A percentile compares a stretch with the other conserved stretches of the same genome.
These are phyloP conservation scores for Cordyceps pruinosa DNA, from an alignment of 2,329 filamentous ascomycete species.

Conservation along the genomic window DNA sequence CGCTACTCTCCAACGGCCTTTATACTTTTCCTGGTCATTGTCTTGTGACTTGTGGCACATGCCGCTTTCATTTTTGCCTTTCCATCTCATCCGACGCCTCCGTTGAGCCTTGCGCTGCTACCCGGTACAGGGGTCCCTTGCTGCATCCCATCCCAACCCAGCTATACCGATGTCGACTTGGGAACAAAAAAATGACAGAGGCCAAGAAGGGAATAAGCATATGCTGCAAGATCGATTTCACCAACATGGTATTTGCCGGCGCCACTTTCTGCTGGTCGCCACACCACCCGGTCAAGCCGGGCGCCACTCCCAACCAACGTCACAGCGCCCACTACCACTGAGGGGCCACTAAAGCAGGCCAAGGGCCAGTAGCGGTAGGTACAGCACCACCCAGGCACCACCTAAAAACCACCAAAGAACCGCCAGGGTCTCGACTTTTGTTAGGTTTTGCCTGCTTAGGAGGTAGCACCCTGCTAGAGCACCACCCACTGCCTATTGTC, in stretches of 20 bases:
- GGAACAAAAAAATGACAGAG: neutral
- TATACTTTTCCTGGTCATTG: neutral
- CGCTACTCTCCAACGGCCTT: neutral
- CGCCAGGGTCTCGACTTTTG: neutral
- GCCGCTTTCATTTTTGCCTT: neutral
- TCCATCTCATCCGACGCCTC: too few relatives aligned
- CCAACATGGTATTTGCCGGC: neutral
- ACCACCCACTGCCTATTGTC: too few relatives aligned
- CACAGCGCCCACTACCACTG: neutral
- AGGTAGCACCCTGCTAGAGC: too few relatives aligned
- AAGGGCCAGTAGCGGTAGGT: too few relatives aligned
- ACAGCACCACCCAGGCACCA: too few relatives aligned
- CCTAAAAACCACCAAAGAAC: too few relatives aligned
- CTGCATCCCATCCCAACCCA: too few relatives aligned
- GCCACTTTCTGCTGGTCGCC: neutral
- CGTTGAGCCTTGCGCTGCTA: too few relatives aligned
- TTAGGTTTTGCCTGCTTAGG: neutral
- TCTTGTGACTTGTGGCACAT: neutral
- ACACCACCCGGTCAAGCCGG: neutral
- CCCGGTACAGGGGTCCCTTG: too few relatives aligned
- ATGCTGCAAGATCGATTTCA: neutral
- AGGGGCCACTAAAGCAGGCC: too few relatives aligned
- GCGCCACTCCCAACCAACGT: neutral
- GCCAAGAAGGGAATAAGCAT: neutral
- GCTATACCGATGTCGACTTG: too few relatives aligned